Percentiles rank a stretch among this genome's conserved stretches.
Conservation (phyloP, 805 yeast genomes). For the Teunomyces gatunensis region DNA sequence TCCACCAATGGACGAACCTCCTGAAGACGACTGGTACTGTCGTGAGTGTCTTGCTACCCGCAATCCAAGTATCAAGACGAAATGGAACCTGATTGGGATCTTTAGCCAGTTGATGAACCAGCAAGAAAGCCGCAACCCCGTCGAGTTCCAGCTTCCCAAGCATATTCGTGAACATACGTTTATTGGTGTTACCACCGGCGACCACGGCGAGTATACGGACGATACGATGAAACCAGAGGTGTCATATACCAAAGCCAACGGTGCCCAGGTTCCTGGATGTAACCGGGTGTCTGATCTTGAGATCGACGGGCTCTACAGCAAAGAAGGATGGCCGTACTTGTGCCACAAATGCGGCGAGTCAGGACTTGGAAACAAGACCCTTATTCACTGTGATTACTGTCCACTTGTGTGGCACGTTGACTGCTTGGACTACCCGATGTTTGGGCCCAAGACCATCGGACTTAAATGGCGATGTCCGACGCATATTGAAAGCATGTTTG, state of each 20-base stretch:
- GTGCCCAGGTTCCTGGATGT: slow-evolving; percentile 33
- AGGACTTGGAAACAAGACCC: slow-evolving; percentile 51
- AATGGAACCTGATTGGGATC: slow-evolving; percentile 43
- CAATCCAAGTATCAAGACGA: slow-evolving; percentile 18
- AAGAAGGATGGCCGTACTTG: slow-evolving; percentile 61
- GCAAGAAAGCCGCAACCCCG: slow-evolving; percentile 50
- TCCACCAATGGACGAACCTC: slow-evolving; percentile 83
- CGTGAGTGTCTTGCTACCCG: slow-evolving; percentile 60
- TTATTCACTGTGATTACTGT: slow-evolving; percentile 82
- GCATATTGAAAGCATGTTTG: slow-evolving; percentile 58
- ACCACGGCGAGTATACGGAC: slow-evolving; percentile 69
- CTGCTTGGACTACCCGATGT: slow-evolving; percentile 74
- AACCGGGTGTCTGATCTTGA: slow-evolving; percentile 52
- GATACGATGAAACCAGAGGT: slow-evolving; percentile 46
- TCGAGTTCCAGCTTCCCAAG: slow-evolving; percentile 55
- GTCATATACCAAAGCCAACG: slow-evolving; percentile 33
- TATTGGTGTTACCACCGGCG: slow-evolving; percentile 66
- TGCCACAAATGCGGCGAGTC: slow-evolving; percentile 78
- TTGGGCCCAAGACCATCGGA: slow-evolving; percentile 70
- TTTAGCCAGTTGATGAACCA: slow-evolving; percentile 64
- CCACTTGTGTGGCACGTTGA: slow-evolving; percentile 84
- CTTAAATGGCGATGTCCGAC: slow-evolving; percentile 90
- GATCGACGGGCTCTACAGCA: slow-evolving; percentile 64
- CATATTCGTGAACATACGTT: slow-evolving; percentile 63
- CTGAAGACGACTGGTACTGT: slow-evolving; percentile 91